Percentiles rank a stretch among this genome's conserved stretches.
These are phyloP conservation scores for Pachyrhizus erosus DNA, from an alignment of 306 rosid genomes.

Conservation along the genomic window DNA sequence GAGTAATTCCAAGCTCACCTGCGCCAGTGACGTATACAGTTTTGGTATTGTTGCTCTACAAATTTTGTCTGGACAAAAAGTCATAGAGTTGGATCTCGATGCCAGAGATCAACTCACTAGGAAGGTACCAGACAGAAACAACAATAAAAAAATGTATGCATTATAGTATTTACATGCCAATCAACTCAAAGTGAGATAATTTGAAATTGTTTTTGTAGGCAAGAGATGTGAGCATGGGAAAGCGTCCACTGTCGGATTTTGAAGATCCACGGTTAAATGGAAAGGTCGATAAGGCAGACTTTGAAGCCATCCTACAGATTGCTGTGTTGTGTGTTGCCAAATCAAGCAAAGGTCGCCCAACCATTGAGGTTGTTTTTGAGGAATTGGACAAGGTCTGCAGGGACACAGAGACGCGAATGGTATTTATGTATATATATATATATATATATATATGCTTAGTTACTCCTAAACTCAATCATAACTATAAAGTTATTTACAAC, in stretches of 20 bases:
- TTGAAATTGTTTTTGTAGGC: slow-evolving; percentile 56
- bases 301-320: slow-evolving; percentile 64
- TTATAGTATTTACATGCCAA: neutral
- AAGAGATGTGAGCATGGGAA: slow-evolving; percentile 73
- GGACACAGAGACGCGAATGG: slow-evolving; percentile 41
- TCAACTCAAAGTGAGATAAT: neutral
- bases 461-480: neutral
- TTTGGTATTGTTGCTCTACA: slow-evolving; percentile 86
- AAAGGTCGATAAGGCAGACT: slow-evolving; percentile 60
- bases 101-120: slow-evolving; percentile 90
- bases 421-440: neutral
- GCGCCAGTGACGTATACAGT: slow-evolving; percentile 88
- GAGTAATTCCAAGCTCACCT: slow-evolving; percentile 84
- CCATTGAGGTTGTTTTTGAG: slow-evolving; percentile 61
- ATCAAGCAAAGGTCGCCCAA: slow-evolving; percentile 81
- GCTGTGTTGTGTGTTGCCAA: slow-evolving; percentile 87
- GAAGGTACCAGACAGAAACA: slow-evolving; percentile 55
- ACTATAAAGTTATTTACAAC: neutral
- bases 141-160: neutral
- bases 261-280: slow-evolving; percentile 77
- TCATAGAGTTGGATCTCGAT: slow-evolving; percentile 77
- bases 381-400: slow-evolving; percentile 68
- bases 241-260: slow-evolving; percentile 66
- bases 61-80: slow-evolving; percentile 86
- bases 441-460: too few relatives aligned